These are phyloP conservation scores for Lepidium africanum DNA, from an alignment of 345 rosid genomes.

Conservation along the genomic window DNA sequence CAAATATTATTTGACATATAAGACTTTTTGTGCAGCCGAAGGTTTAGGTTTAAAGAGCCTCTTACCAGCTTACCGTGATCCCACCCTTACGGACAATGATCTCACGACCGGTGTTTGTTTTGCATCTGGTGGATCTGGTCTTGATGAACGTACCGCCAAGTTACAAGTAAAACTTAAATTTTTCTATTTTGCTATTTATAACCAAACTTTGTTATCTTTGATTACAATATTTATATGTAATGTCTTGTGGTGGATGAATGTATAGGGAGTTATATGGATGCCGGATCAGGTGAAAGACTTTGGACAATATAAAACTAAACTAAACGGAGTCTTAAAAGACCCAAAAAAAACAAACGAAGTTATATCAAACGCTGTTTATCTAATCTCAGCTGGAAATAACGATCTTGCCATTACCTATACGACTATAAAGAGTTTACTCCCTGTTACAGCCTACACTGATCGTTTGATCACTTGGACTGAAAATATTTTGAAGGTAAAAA, in stretches of 20 bases:
- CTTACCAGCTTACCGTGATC: constrained; percentile 1
- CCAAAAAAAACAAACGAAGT: constrained; percentile 22
- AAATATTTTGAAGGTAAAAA: neutral
- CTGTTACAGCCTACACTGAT: neutral
- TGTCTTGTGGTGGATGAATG: neutral
- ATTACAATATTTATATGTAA: neutral
- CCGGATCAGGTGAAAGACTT: constrained; percentile 34
- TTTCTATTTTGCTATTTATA: neutral
- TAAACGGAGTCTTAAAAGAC: constrained; percentile 25
- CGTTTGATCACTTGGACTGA: neutral
- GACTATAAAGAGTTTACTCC: neutral
- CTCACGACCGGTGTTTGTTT: neutral
- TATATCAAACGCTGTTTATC: constrained; percentile 26
- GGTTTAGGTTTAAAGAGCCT: neutral
- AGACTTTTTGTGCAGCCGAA: neutral
- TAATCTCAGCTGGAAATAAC: constrained; percentile 36
- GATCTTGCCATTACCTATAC: constrained; percentile 43
- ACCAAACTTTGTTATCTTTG: neutral
- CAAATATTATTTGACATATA: neutral
- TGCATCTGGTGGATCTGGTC: constrained; percentile 16
- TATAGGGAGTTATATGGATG: constrained; percentile 35
- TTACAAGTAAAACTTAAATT: neutral
- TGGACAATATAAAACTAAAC: constrained; percentile 28
- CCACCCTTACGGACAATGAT: neutral
- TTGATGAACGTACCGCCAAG: neutral